Conservation (phyloP, 2,329 filamentous ascomycete genomes). For the Microsporum ferrugineum region DNA sequence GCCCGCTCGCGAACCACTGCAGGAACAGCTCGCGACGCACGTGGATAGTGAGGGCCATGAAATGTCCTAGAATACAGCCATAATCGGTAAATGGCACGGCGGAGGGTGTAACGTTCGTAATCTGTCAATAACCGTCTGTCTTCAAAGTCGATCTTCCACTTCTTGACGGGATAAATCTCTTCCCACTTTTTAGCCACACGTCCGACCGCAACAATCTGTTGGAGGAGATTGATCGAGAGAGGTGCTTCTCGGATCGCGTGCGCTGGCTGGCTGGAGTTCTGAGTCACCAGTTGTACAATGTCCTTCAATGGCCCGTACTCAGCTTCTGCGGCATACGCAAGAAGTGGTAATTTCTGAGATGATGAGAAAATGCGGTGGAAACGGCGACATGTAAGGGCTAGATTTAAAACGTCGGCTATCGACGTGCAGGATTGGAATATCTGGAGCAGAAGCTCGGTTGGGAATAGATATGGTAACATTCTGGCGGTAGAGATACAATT, state of each 20-base stretch:
- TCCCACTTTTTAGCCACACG: conserved; percentile 47
- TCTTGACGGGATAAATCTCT: conserved; percentile 51
- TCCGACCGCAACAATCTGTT: conserved; percentile 45
- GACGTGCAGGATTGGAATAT: conserved; percentile 44
- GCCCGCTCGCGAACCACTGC: conserved; percentile 42
- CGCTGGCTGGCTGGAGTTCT: conserved; percentile 48
- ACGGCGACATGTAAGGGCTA: conserved; percentile 45
- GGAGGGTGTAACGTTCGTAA: conserved; percentile 41
- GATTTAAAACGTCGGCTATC: conserved; percentile 42
- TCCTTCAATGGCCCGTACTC: conserved; percentile 50
- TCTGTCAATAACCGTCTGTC: conserved; percentile 42
- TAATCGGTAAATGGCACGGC: conserved; percentile 48
- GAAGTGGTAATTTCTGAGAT: conserved; percentile 44
- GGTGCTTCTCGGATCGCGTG: conserved; percentile 43
- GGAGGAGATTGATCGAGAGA: conserved; percentile 44
- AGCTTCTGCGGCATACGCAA: conserved; percentile 42
- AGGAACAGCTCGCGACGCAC: conserved; percentile 39
- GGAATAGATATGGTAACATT: conserved; percentile 46
- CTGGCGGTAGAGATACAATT: conserved; percentile 2
- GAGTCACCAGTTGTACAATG: conserved; percentile 48
- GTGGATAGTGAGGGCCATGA: conserved; percentile 42
- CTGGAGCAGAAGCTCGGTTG: conserved; percentile 48
- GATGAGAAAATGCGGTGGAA: conserved; percentile 43
- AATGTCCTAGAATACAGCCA: conserved; percentile 52
- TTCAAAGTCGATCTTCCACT: conserved; percentile 49